Evolutionary conservation across 139 green algal genomes (phyloP), one percentile per base, ranked within the genome.

Genomic region (Coccomyxa sp.): DNA sequence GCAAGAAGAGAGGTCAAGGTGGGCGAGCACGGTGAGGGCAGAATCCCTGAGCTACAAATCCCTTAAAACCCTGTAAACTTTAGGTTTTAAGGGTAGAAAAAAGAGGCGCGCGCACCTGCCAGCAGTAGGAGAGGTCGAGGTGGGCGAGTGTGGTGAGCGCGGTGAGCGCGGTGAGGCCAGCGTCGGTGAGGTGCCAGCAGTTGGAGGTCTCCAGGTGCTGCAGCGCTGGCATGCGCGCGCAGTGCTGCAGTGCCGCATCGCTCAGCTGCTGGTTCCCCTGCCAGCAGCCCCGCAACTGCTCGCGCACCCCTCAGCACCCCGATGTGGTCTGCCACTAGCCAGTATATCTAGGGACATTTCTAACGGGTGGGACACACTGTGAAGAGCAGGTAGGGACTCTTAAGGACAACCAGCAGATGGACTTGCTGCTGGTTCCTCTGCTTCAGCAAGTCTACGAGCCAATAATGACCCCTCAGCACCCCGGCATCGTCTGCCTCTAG

Each of bases 131-230:
- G 13, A 87, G 51, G 63, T 90, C 84, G 45, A 86, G 60, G 21
- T 82, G 57, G 4, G 51, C 38, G 32, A 88, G 58, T 0, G 27
- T 21, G n/a, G 30, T 59, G 21, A 92, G 82, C 4, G 10, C 21
- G 0, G 80, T 82, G 25, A 91, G 81, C 9, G 79, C 16, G 13
- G 63, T 58, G 12, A 88, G 63, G 18, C 86, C 87, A 67, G 59
- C 68, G 78, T 88, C 85, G 28, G 82, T 86, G 58, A 91, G 38
- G 16, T 85, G 57, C 87, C 88, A 92, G 75, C 84, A 91, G 76
- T 89, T 90, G 74, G 87, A 82, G 13, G 91, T 57, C 67, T 91
- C 88, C 58, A 92, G 82, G 16, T 83, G 80, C 31, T 79, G 31
- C 79, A 92, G 80, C 38, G 27, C 30, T 25, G 18, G 7, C 77